Conservation (phyloP, 805 yeast genomes). For the Kazachstania psychrophila region DNA sequence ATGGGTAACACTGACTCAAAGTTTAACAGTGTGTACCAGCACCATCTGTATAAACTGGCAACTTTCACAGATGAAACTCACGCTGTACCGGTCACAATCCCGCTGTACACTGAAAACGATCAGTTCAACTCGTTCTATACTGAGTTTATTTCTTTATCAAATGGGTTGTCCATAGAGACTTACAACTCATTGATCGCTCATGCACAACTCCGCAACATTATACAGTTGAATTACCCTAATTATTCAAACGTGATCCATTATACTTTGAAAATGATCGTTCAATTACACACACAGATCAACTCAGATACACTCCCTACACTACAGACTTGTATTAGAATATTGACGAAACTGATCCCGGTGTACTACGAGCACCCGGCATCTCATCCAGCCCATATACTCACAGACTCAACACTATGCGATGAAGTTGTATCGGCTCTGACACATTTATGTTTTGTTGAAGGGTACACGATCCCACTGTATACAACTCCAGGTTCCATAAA, state of each 20-base stretch:
- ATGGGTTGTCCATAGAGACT: constrained; percentile 12
- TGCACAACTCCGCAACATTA: constrained; percentile 41
- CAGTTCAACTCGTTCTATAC: constrained; percentile 22
- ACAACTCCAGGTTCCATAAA: constrained; percentile 22
- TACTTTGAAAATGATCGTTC: no score
- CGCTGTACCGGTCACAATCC: no score
- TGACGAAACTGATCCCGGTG: constrained; percentile 59
- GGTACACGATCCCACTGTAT: constrained; percentile 19
- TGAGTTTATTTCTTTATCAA: constrained; percentile 13
- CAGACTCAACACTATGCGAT: constrained; percentile 20
- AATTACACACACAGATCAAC: no score
- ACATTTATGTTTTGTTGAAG: constrained; percentile 23
- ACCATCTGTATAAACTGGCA: constrained; percentile 34
- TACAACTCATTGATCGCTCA: constrained; percentile 42
- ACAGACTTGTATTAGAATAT: no score
- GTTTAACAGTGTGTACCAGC: constrained; percentile 39
- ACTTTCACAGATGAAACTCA: constrained; percentile 32
- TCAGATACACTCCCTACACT: no score
- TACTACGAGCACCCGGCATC: constrained; percentile 44
- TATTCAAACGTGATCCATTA: no score
- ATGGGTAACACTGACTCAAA: constrained; percentile 77
- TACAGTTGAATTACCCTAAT: constrained; percentile 1
- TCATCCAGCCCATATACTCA: constrained; percentile 31
- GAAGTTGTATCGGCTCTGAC: no score
- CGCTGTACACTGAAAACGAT: no score